Evolutionary conservation across 2,329 filamentous ascomycete genomes (phyloP), one percentile per base, ranked within the genome.

Genomic region (Rhinocladiella similis): DNA sequence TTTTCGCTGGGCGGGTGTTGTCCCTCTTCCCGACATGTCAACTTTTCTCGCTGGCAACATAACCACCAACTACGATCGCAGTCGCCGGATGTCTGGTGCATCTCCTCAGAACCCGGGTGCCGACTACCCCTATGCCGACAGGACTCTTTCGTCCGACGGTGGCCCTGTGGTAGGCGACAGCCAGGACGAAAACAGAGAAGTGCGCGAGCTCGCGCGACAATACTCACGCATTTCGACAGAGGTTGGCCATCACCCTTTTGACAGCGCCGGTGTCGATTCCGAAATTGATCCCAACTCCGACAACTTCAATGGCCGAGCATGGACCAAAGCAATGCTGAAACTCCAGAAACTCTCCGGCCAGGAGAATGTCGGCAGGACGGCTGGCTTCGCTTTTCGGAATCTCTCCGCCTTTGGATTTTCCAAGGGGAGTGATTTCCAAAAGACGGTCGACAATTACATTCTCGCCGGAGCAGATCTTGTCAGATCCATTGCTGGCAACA

Each of bases 361-460:
- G 29, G 49, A 54, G 19, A 56, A 66, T 66, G 49, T 59, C 20
- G 57, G 66, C 63, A 29, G 72, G 16, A 70, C 67, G 1, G 68
- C 70, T 1, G 76, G 75, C 3, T 67, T 78, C 10, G 72, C 73
- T 0, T 78, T 79, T 59, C 71, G 70, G 33, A 71, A 77, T 27
- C 65, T 79, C 27, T 73, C 70, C 47, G 76, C 74, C 3, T 77
- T 72, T 53, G 77, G 77, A 0, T 74, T 73, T 59, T 68, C 75
- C 29, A 69, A 70, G 68, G 5, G 69, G 73, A 14, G 72, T 73
- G 71, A 80, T 60, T 77, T 75, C 54, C 73, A 80, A 64, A 72
- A 72, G 54, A 69, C 71, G 59, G 70, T 80, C 35, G 68, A 68
- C 36, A 72, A 78, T 53, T 65, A 75, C 35, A 72, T 70, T 65